Conservation (phyloP, 495 filamentous ascomycete genomes). For the Penicillium subrubescens region DNA sequence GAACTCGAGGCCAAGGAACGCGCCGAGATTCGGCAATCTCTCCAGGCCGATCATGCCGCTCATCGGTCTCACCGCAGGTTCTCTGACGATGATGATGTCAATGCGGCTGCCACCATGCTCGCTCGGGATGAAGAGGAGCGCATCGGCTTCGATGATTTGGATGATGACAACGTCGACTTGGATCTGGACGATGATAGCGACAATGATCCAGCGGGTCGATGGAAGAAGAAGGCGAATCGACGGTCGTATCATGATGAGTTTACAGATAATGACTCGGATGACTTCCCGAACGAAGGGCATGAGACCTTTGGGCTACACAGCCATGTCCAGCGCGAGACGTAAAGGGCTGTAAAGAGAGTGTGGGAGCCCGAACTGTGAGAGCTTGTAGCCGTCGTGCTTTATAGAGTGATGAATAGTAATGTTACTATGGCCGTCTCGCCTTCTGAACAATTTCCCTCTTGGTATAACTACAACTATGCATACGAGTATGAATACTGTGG, state of each 20-base stretch:
- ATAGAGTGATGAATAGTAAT: conserved; percentile 6
- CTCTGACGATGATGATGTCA: conserved; percentile 48
- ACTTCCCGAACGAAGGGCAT: conserved; percentile 44
- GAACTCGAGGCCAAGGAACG: conserved; percentile 85
- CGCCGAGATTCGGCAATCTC: conserved; percentile 45
- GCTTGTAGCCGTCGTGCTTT: not conserved
- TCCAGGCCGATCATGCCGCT: conserved; percentile 43
- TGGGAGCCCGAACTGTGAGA: not conserved
- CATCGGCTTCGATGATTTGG: conserved; percentile 49
- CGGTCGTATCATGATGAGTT: conserved; percentile 53
- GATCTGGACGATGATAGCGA: conserved; percentile 44
- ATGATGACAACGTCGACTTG: conserved; percentile 47
- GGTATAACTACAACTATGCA: not conserved
- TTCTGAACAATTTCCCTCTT: not conserved
- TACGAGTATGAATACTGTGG: not conserved
- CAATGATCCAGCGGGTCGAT: conserved; percentile 27
- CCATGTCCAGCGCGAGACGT: conserved; percentile 34
- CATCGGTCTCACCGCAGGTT: conserved; percentile 44
- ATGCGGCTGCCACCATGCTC: conserved; percentile 45
- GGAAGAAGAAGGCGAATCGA: conserved; percentile 27
- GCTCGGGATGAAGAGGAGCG: conserved; percentile 52
- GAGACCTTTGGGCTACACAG: conserved; percentile 52
- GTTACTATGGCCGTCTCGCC: not conserved
- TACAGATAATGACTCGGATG: conserved; percentile 57
- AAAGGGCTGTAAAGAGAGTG: conserved; percentile 3